Evolutionary conservation across 805 yeast genomes (phyloP), one percentile per base, ranked within the genome.

Genomic region (Kodamaea neixiangensis): DNA sequence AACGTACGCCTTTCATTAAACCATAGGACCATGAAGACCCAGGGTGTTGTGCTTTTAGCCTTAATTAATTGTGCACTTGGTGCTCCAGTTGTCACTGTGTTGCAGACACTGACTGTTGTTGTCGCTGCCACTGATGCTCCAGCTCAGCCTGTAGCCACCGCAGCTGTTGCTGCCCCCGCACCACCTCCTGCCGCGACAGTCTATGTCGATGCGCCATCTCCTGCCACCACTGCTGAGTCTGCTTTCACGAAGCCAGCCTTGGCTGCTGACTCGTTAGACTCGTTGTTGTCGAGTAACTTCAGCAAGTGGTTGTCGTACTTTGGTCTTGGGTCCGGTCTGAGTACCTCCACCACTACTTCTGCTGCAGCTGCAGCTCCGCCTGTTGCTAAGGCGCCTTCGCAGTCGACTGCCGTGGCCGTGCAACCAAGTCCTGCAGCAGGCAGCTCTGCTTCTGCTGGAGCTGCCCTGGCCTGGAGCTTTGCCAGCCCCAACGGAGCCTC

Each of bases 11-110:
- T 41, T 6, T 29, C 33, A 19, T 21, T 39, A 15, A 3, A 37
- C 5, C 7, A 10, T 19, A 17, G 41, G 41, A 37, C 41, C n/a
- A 48, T 48, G 51, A 48, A 19, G 18, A 43, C 47, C 7, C 22
- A 25, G 11, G 31, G 13, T 25, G 31, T 38, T 19, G 47, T 31
- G 14, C 40, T 48, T 14, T 44, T 48, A n/a, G 47, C 48, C 3
- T 43, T 48, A 31, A 54, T 47, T 5, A 51, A 39, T 20, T 58
- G 58, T 14, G 59, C 59, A 5, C 58, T 40, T 10, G 51, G 67
- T 9, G 68, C 67, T n/a, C 67, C 68, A 3, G 54, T 62, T 14
- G 60, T 61, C n/a, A 65, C 67, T 9, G 58, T 63, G 3, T 59
- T 48, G 40, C 57, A 63, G 29, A 57, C 61, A 2, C 51, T 54